Percentiles rank a stretch among this genome's conserved stretches.
phyloP scores from a whole-genome alignment of 257 asterid genomes.

The Solanum paucissectum region DNA sequence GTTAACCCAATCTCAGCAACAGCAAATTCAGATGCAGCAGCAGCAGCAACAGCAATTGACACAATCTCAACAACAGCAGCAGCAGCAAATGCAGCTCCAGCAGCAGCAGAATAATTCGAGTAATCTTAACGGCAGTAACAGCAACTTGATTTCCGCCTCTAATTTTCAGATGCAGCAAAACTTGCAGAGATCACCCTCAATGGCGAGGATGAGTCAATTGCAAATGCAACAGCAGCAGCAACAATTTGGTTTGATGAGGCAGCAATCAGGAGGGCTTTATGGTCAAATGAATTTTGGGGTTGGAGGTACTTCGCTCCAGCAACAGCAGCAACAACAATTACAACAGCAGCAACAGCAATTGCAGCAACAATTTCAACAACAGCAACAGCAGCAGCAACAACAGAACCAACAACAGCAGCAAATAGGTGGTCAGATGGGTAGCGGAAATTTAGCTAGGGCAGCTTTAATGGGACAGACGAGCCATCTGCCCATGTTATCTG shows the following conservation, averaged over 20 bases:
- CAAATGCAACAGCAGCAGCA: conserved; percentile 48
- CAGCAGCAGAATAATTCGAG: conserved; percentile 17
- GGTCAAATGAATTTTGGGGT: conserved; percentile 74
- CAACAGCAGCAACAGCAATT: conserved; percentile 26
- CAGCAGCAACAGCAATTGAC: conserved; percentile 7
- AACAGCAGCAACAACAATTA: conserved; percentile 21
- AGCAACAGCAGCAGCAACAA: conserved; percentile 20
- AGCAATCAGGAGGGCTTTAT: conserved; percentile 39
- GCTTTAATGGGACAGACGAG: conserved; percentile 75
- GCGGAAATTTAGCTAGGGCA: conserved; percentile 53
- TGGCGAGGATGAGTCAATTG: conserved; percentile 57
- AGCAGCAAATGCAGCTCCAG: conserved; percentile 38
- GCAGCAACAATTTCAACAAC: conserved; percentile 25
- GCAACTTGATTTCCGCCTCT: conserved; percentile 32
- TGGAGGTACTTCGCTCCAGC: conserved; percentile 30
- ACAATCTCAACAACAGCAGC: conserved; percentile 36
- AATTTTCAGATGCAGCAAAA: background rate
- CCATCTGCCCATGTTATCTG: conserved; percentile 65
- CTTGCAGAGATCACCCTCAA: conserved; percentile 58
- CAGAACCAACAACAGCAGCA: conserved; percentile 31
- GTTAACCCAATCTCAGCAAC: conserved; percentile 19
- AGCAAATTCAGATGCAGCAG: conserved; percentile 29
- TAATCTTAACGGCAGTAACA: conserved; percentile 12
- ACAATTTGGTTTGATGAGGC: conserved; percentile 15
- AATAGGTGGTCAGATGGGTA: conserved; percentile 34